phyloP scores from a whole-genome alignment of 164 flowering plant species.

The Macadamia integrifolia region DNA sequence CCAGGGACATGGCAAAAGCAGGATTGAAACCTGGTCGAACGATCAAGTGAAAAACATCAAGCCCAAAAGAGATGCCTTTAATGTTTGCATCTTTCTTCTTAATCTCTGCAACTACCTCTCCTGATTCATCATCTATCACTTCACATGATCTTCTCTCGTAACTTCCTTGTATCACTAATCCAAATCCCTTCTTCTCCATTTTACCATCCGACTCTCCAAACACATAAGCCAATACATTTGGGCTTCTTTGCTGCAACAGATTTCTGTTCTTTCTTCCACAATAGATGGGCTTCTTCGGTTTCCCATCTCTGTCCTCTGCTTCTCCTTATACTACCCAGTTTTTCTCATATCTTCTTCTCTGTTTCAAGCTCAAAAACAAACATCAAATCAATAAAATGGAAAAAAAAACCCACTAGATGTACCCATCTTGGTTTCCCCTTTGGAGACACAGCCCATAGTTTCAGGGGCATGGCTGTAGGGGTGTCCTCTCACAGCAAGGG shows the following conservation, averaged over 20 bases:
- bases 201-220: not conserved
- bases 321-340: slow-evolving; percentile 36
- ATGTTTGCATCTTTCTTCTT: slow-evolving; percentile 37
- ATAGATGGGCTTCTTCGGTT: slow-evolving; percentile 21
- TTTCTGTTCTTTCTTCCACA: slow-evolving; percentile 29
- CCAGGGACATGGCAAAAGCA: slow-evolving; percentile 38
- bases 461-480: no score
- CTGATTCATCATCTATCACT: slow-evolving; percentile 33
- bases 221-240: slow-evolving; percentile 33
- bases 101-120: slow-evolving; percentile 44
- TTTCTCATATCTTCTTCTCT: slow-evolving; percentile 31
- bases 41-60: slow-evolving; percentile 43
- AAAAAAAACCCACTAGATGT: no score
- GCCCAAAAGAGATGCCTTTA: slow-evolving; percentile 41
- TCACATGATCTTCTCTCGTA: slow-evolving; percentile 41
- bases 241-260: not conserved
- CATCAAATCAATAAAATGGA: no score
- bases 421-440: no score
- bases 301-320: no score
- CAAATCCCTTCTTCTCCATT: slow-evolving; percentile 1
- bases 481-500: no score
- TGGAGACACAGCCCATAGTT: no score
- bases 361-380: not conserved
- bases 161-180: slow-evolving; percentile 44
- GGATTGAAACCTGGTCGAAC: slow-evolving; percentile 39